Conservation (phyloP, 495 filamentous ascomycete species). For the Peziza echinospora region DNA sequence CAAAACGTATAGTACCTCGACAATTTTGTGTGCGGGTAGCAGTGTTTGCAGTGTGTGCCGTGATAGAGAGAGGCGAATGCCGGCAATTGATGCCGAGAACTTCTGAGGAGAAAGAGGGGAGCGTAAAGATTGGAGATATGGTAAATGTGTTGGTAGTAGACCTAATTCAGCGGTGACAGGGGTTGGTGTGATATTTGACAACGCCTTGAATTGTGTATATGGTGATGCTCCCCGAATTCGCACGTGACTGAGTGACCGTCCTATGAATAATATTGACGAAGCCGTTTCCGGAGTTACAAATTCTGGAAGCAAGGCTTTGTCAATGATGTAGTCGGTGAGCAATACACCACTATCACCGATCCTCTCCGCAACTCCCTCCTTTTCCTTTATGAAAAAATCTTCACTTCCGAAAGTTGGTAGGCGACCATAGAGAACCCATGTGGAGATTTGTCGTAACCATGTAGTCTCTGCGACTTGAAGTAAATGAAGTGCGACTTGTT, state of each 20-base stretch:
- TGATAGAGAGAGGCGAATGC: constrained; percentile 61
- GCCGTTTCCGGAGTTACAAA: constrained; percentile 60
- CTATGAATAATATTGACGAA: constrained; percentile 72
- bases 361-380: constrained; percentile 21
- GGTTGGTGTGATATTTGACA: constrained; percentile 8
- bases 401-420: constrained; percentile 46
- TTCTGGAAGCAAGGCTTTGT: constrained; percentile 39
- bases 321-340: constrained; percentile 31
- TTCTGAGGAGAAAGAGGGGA: constrained; percentile 50
- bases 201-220: constrained; percentile 15
- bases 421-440: constrained; percentile 76
- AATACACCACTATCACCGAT: constrained; percentile 23
- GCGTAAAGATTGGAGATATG: constrained; percentile 42
- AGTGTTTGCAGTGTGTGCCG: constrained; percentile 60
- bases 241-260: constrained; percentile 68
- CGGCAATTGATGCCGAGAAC: constrained; percentile 46
- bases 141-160: constrained; percentile 50
- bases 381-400: constrained; percentile 58
- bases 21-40: constrained; percentile 49
- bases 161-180: constrained; percentile 35
- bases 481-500: constrained; percentile 45
- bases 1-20: constrained; percentile 54
- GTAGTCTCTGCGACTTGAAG: constrained; percentile 61
- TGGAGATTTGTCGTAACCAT: constrained; percentile 74
- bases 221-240: constrained; percentile 26